Evolutionary conservation across 1,284 basidiomycete genomes (phyloP), one percentile per base, ranked within the genome.

Genomic region (Rhodotorula mucilaginosa): DNA sequence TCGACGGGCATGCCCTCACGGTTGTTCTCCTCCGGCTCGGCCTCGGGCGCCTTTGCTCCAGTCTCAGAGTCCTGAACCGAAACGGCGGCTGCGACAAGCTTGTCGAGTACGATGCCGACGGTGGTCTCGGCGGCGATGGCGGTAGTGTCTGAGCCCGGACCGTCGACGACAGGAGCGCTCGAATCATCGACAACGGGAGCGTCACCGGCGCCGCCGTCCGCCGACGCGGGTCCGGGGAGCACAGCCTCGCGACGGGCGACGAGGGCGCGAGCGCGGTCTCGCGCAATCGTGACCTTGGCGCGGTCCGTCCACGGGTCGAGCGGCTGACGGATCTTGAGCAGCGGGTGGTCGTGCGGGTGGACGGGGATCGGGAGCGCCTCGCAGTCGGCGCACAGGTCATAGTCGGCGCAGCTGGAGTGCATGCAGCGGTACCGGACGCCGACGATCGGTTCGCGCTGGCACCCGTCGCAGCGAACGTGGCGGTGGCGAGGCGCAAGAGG

Each of bases 391-490:
- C 75, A 76, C 0, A 76, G 51, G 61, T 76, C 74, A 49, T 59
- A 74, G 56, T 70, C 74, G 15, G 64, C 44, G 65, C 74, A 76
- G 58, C 77, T 76, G 3, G 72, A 71, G 61, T 78, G 67, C 21
- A 73, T 72, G 68, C 80, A 81, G 54, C 74, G 73, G 75, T 76
- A 79, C 23, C 79, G 70, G 8, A 72, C 68, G 3, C 79, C 78
- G 39, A 65, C 46, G 65, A 80, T 73, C 7, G 71, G 69, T 16
- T 29, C 23, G 47, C 46, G 51, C n/a, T 69, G 23, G 61, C 73
- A 75, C 16, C 68, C 72, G 69, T 78, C 78, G 65, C 78, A 78
- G 34, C 59, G 48, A 47, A 78, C 65, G 64, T 69, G 56, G 34
- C 48, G 61, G 70, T 78, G 77, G 19, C 58, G 39, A 44, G 39